A percentile compares a stretch with the other conserved stretches of the same genome.
These are phyloP conservation scores for Phytopythium oedochilum DNA, from an alignment of 352 stramenopile species.

Conservation along the genomic window DNA sequence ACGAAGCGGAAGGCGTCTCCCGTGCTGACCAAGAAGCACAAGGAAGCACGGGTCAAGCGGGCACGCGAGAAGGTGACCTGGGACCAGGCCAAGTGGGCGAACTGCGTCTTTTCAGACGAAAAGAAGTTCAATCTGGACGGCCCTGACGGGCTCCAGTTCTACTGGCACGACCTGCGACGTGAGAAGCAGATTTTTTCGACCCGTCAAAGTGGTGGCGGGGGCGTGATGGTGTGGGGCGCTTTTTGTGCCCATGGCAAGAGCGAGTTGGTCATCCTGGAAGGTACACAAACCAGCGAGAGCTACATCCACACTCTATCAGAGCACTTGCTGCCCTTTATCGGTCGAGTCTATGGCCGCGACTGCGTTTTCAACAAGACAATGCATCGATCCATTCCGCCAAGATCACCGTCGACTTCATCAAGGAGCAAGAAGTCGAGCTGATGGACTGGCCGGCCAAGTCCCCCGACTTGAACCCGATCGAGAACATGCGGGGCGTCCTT, in stretches of 20 bases:
- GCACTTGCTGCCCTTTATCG: slow-evolving; percentile 11
- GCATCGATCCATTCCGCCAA: slow-evolving; percentile 4
- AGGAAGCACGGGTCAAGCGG: slow-evolving; percentile 5
- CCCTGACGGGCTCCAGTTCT: slow-evolving; percentile 10
- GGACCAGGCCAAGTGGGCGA: not conserved
- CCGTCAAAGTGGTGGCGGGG: slow-evolving; percentile 8
- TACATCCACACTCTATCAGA: slow-evolving; percentile 17
- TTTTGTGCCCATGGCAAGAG: slow-evolving; percentile 9
- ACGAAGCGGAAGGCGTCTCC: slow-evolving; percentile 6
- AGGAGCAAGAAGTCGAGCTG: slow-evolving; percentile 2
- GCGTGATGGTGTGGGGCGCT: slow-evolving; percentile 18
- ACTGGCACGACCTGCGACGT: slow-evolving; percentile 12
- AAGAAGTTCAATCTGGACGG: slow-evolving; percentile 22
- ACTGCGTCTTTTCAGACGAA: slow-evolving; percentile 7
- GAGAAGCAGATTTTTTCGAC: slow-evolving; percentile 8
- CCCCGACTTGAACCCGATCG: slow-evolving; percentile 4
- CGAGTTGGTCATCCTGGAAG: slow-evolving; percentile 9
- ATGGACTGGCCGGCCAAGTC: slow-evolving; percentile 4
- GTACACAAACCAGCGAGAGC: not conserved
- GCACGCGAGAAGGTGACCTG: not conserved
- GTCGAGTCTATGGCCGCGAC: slow-evolving; percentile 5
- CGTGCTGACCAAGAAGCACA: slow-evolving; percentile 6
- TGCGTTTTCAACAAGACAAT: slow-evolving; percentile 19
- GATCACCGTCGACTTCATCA: not conserved
- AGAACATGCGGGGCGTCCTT: slow-evolving; percentile 9